phyloP scores from a whole-genome alignment of 2,329 filamentous ascomycete genomes.

The Penicillium frequentans region DNA sequence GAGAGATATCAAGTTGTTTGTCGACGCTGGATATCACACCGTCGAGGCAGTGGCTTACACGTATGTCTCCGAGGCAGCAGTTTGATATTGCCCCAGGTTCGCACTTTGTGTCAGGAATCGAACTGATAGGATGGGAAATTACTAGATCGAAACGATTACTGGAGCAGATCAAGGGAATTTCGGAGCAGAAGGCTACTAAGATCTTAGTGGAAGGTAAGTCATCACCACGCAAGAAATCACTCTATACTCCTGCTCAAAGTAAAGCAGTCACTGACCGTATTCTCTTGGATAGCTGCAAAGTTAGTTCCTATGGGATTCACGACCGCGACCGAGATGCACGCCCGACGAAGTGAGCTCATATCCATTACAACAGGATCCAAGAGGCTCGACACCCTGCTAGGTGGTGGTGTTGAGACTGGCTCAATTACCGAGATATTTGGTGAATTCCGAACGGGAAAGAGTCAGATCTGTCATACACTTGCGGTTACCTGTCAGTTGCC shows the following conservation, averaged over 20 bases:
- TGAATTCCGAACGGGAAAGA: constrained; percentile 97
- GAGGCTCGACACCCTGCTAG: constrained; percentile 90
- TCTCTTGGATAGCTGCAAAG: constrained; percentile 69
- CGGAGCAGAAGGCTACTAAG: constrained; percentile 92
- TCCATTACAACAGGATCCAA: constrained; percentile 98
- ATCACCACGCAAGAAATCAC: neutral
- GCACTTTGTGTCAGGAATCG: neutral
- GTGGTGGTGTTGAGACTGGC: constrained; percentile 92
- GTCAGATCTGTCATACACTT: constrained; percentile 97
- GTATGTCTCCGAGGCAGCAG: constrained; percentile 42
- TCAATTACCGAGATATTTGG: constrained; percentile 98
- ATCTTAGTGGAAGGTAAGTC: constrained; percentile 80
- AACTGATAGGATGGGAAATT: constrained; percentile 1
- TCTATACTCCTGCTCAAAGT: neutral
- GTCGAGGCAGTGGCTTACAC: constrained; percentile 97
- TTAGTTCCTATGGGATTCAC: constrained; percentile 99
- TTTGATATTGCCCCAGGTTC: neutral
- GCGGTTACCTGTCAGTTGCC: constrained; percentile 96
- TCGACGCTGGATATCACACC: constrained; percentile 91
- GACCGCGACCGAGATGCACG: constrained; percentile 98
- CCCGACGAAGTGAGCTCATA: constrained; percentile 91
- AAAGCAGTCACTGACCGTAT: constrained; percentile 8
- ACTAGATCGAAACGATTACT: constrained; percentile 67
- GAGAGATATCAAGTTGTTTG: constrained; percentile 87
- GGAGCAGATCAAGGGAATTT: constrained; percentile 97